Base-by-base conservation (phyloP, 768 basidiomycete species). In the Antrodiella citrinella region DNA sequence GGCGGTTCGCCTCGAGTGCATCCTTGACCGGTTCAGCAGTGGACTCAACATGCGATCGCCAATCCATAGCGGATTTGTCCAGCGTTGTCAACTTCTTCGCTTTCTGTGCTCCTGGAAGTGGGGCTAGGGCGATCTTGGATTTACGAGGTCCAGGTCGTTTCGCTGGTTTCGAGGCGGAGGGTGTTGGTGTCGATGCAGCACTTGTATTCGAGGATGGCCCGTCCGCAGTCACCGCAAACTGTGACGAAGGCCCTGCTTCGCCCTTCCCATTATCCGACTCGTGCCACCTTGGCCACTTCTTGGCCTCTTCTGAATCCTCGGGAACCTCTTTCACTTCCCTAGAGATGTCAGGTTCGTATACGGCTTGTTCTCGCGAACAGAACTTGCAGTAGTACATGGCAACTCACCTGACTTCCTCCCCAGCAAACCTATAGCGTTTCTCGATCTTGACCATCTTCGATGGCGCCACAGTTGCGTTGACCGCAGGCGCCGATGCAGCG, bases 61-160 rank as follows among this genome's bases (percentile, higher is more conserved):
- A 93, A 61, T 93, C 91, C 77, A 93, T 80, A 11, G 84, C 80
- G 0, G 86, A 89, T 63, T 91, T 92, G 54, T 91, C 88, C 12
- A 93, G 72, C 21, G 88, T 91, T 20, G 85, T 81, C 5, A 93
- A 72, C 65, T 86, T 91, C 63, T 85, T 88, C 30, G 30, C 30
- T 59, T 83, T 88, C 30, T 66, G 68, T 0, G 71, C 52, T 5
- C 69, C 58, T 0, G 84, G 84, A 25, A 84, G 63, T 12, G 76
- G 65, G 0, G 76, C 72, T 4, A 90, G 71, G 2, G 70, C 65
- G 0, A 72, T 72, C 59, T 81, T 83, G 1, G 85, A 68, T 59
- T 82, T 88, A 18, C 85, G 81, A 11, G 85, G 82, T 0, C 84
- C 82, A 2, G 78, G 76, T 22, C 75, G 75, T 62, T 74, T 78